These are phyloP conservation scores for Coniochaeta sp. DNA, from an alignment of 2,329 filamentous ascomycete genomes.

Conservation along the genomic window DNA sequence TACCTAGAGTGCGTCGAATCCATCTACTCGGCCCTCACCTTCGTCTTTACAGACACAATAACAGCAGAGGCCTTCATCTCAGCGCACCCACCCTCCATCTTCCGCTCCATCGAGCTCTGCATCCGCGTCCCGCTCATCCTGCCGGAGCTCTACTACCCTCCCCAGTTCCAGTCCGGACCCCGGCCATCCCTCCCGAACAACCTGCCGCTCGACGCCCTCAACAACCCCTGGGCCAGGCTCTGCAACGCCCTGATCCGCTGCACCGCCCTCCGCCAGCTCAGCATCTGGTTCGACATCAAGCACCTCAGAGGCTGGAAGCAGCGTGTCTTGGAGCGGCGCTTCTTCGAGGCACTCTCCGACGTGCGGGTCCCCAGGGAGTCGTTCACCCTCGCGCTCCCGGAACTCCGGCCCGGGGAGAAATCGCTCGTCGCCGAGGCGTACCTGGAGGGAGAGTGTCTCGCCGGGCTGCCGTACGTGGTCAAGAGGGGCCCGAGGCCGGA, in stretches of 20 bases:
- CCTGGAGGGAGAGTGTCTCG: slow-evolving; percentile 6
- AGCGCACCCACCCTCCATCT: slow-evolving; percentile 6
- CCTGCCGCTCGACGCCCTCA: slow-evolving; percentile 6
- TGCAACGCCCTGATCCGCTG: slow-evolving; percentile 13
- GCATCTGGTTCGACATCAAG: slow-evolving; percentile 19
- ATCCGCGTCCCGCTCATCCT: slow-evolving; percentile 15
- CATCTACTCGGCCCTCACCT: slow-evolving; percentile 17
- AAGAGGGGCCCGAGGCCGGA: slow-evolving; percentile 15
- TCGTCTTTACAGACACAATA: slow-evolving; percentile 19
- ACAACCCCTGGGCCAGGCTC: slow-evolving; percentile 19
- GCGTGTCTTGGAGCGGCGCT: slow-evolving; percentile 17
- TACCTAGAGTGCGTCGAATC: slow-evolving; percentile 18
- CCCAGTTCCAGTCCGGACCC: slow-evolving; percentile 5
- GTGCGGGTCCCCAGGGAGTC: slow-evolving; percentile 2
- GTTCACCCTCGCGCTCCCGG: slow-evolving; percentile 16
- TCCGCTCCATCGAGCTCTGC: slow-evolving; percentile 18
- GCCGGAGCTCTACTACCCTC: slow-evolving; percentile 19
- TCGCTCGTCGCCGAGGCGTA: too few species aligned
- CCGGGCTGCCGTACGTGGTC: slow-evolving; percentile 12
- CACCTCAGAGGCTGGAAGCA: slow-evolving; percentile 21
- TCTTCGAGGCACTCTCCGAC: slow-evolving; percentile 14
- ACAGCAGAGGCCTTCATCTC: slow-evolving; percentile 15
- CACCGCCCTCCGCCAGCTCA: slow-evolving; percentile 14
- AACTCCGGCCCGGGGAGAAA: neutral
- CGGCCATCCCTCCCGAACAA: slow-evolving; percentile 7